These are phyloP conservation scores for Przewalskia tangutica DNA, from an alignment of 257 asterid genomes.

Conservation along the genomic window DNA sequence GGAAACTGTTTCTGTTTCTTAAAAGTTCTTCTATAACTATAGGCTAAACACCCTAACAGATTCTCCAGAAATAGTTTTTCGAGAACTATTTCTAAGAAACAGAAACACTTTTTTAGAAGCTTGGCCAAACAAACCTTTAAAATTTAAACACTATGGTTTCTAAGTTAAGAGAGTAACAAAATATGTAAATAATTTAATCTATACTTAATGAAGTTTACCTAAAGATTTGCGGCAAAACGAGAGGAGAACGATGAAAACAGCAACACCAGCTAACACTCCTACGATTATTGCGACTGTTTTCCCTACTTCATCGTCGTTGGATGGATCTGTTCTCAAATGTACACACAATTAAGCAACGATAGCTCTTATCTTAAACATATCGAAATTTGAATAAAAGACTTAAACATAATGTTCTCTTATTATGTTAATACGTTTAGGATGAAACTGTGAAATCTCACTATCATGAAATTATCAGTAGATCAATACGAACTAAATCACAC, in stretches of 20 bases:
- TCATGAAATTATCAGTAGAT: not conserved
- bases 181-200: too few species aligned
- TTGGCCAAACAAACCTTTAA: too few species aligned
- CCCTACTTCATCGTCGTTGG: constrained; percentile 51
- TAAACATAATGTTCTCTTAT: not conserved
- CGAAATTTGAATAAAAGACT: not conserved
- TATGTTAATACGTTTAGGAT: not conserved
- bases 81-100: too few species aligned
- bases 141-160: too few species aligned
- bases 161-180: too few species aligned
- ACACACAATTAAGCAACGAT: not conserved
- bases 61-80: too few species aligned
- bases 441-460: not conserved
- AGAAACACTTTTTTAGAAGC: too few species aligned
- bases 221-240: constrained; percentile 57
- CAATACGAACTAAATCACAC: not conserved
- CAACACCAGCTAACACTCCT: constrained; percentile 60
- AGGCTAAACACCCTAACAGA: too few species aligned
- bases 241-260: constrained; percentile 56
- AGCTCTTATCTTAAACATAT: not conserved
- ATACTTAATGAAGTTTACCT: constrained; percentile 11
- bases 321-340: constrained; percentile 27
- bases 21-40: too few species aligned
- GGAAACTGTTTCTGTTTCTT: too few species aligned
- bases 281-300: constrained; percentile 71